Percentiles rank a stretch among this genome's conserved stretches.
phyloP scores from a whole-genome alignment of 768 basidiomycete species.

The Boletus vermiculosoides region DNA sequence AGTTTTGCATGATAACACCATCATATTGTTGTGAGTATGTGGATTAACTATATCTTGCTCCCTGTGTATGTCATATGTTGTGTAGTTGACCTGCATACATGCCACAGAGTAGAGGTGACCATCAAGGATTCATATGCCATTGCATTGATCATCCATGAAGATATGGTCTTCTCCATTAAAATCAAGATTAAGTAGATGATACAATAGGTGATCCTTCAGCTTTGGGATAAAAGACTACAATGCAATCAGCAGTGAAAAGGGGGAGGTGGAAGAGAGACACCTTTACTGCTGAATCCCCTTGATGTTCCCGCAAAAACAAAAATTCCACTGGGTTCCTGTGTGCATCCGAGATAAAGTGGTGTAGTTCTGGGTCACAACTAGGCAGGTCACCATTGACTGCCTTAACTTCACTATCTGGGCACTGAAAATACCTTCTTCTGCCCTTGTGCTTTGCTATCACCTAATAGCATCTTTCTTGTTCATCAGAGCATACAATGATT shows the following conservation, averaged over 20 bases:
- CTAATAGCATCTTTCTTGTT: constrained; percentile 34
- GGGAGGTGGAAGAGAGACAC: background rate
- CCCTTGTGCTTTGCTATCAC: constrained; percentile 28
- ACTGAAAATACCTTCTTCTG: constrained; percentile 10
- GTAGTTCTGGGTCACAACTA: background rate
- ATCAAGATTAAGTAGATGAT: constrained; percentile 3
- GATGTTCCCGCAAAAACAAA: background rate
- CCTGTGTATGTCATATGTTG: constrained; percentile 30
- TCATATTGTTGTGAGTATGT: constrained; percentile 15
- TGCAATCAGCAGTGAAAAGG: background rate
- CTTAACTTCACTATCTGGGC: background rate
- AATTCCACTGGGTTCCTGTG: background rate
- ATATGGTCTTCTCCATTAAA: constrained; percentile 1
- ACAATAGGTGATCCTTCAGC: constrained; percentile 16
- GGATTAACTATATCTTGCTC: constrained; percentile 24
- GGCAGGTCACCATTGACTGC: background rate
- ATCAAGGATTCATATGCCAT: constrained; percentile 13
- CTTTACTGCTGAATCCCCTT: constrained; percentile 8
- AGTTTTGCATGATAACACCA: constrained; percentile 20
- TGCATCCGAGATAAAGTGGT: constrained; percentile 2
- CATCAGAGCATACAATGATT: constrained; percentile 35
- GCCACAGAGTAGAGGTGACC: constrained; percentile 23
- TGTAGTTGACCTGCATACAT: constrained; percentile 31
- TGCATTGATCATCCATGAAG: constrained; percentile 9
- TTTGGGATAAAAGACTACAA: constrained; percentile 10